These are phyloP conservation scores for Neonothopanus nambi DNA, from an alignment of 1,284 basidiomycete species.

Conservation along the genomic window DNA sequence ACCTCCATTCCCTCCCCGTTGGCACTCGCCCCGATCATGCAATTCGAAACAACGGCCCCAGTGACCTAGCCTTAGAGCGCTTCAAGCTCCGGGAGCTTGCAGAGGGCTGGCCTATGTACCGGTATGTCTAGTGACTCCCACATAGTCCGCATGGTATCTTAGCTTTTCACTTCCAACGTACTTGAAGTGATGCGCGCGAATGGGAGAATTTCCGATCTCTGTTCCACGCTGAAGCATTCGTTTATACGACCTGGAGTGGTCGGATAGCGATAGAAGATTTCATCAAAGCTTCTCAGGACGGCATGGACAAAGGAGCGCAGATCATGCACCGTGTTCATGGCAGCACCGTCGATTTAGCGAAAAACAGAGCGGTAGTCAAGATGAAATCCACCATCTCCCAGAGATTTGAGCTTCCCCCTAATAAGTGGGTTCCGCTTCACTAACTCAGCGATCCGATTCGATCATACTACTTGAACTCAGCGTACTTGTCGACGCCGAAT, in stretches of 20 bases:
- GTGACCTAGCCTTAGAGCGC: slow-evolving; percentile 19
- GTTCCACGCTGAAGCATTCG: slow-evolving; percentile 21
- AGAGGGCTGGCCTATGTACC: slow-evolving; percentile 24
- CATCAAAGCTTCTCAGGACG: slow-evolving; percentile 18
- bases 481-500: slow-evolving; percentile 19
- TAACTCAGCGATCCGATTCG: no score
- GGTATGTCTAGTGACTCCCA: slow-evolving; percentile 10
- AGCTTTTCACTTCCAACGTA: no score
- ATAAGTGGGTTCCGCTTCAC: neutral
- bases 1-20: slow-evolving; percentile 21
- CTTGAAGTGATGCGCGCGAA: slow-evolving; percentile 20
- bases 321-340: slow-evolving; percentile 25
- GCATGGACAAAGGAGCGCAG: slow-evolving; percentile 20
- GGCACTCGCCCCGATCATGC: slow-evolving; percentile 21
- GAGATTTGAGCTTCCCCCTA: slow-evolving; percentile 20
- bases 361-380: slow-evolving; percentile 21
- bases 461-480: slow-evolving; percentile 3
- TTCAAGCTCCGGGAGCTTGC: slow-evolving; percentile 24
- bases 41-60: slow-evolving; percentile 22
- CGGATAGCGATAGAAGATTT: slow-evolving; percentile 22
- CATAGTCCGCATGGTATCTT: neutral
- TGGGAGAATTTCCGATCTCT: slow-evolving; percentile 24
- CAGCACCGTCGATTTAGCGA: slow-evolving; percentile 19
- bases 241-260: slow-evolving; percentile 24
- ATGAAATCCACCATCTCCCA: slow-evolving; percentile 26